Percentiles rank a stretch among this genome's conserved stretches.
Conservation (phyloP, 139 green algal genomes). For the Chlamydomonas applanata region DNA sequence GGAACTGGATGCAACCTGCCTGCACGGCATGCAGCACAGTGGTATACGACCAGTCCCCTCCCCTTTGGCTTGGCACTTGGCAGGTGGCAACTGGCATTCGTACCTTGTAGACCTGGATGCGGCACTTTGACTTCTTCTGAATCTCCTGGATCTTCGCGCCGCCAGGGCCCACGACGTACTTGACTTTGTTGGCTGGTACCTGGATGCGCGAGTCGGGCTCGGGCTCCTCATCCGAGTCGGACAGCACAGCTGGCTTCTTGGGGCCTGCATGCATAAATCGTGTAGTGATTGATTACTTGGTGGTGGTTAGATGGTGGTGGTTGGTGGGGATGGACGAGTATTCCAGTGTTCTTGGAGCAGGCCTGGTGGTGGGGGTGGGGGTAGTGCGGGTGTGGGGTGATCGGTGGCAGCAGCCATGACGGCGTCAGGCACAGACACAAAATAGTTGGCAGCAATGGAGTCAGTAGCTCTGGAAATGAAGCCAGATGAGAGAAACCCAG, state of each 20-base stretch:
- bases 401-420: not conserved
- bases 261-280: not conserved
- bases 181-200: constrained; percentile 53
- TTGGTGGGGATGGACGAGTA: too few species aligned
- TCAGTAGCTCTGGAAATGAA: too few species aligned
- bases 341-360: not conserved
- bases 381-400: not conserved
- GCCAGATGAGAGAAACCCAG: too few species aligned
- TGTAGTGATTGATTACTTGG: not conserved
- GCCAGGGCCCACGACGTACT: constrained; percentile 77
- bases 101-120: constrained; percentile 57
- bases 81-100: too few species aligned
- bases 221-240: constrained; percentile 31
- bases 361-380: not conserved
- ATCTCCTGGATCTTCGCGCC: constrained; percentile 84
- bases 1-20: too few species aligned
- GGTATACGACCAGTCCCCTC: too few species aligned
- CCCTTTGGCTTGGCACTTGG: too few species aligned
- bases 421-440: too few species aligned
- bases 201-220: constrained; percentile 25
- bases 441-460: too few species aligned
- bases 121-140: constrained; percentile 75
- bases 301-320: too few species aligned
- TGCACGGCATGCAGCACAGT: too few species aligned
- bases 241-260: constrained; percentile 16